phyloP scores from a whole-genome alignment of 148 eudicot species.

The Cornus controversa region DNA sequence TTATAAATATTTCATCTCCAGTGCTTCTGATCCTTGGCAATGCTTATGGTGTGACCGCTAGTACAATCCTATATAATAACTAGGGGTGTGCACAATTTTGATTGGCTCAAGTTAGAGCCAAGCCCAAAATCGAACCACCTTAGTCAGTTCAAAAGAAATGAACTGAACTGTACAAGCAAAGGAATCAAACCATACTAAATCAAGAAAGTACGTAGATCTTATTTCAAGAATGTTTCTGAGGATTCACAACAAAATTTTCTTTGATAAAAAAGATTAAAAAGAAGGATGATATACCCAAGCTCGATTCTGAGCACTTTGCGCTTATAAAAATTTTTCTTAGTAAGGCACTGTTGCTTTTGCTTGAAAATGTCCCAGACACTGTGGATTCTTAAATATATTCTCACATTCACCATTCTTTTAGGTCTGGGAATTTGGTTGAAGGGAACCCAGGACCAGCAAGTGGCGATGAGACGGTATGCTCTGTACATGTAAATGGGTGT shows the following conservation, averaged over 20 bases:
- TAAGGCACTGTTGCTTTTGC: background rate
- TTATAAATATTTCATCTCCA: background rate
- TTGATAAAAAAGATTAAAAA: too few relatives aligned
- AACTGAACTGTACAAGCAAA: too few relatives aligned
- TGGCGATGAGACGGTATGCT: slow-evolving; percentile 94
- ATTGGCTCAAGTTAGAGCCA: too few relatives aligned
- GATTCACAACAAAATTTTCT: too few relatives aligned
- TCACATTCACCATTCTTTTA: slow-evolving; percentile 28
- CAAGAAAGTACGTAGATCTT: too few relatives aligned
- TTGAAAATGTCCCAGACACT: slow-evolving; percentile 9
- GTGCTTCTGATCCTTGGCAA: background rate
- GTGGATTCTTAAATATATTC: background rate
- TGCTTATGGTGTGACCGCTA: background rate
- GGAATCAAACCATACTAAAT: too few relatives aligned
- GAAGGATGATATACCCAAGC: background rate
- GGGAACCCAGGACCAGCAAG: slow-evolving; percentile 85
- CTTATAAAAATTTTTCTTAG: background rate
- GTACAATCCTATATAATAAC: background rate
- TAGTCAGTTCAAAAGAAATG: too few relatives aligned
- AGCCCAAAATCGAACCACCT: too few relatives aligned
- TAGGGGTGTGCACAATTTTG: too few relatives aligned
- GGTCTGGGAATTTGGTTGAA: slow-evolving; percentile 91
- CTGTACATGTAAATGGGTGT: background rate
- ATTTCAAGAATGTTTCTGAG: too few relatives aligned
- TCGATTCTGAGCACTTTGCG: background rate